Evolutionary conservation across 352 stramenopile genomes (phyloP), one percentile per base, ranked within the genome.

Genomic region (Pythium folliculosum): DNA sequence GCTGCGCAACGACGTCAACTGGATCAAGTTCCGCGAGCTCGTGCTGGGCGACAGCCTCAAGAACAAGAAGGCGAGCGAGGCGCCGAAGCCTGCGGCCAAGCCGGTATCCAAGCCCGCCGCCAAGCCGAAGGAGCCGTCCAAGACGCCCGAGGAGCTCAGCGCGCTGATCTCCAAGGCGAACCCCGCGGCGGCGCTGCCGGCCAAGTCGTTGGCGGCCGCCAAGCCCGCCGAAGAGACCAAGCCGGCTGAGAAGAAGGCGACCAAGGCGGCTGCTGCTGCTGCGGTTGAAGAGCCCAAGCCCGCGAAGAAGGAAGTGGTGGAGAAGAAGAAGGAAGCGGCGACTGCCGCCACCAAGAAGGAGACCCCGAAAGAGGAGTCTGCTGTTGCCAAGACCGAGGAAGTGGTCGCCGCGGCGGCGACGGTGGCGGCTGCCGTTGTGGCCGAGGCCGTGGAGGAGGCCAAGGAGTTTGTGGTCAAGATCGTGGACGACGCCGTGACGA

Each of bases 21-120:
- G 84, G 81, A 70, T 89, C 57, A 80, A 84, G 67, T 92, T 94
- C 74, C 86, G 86, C 23, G 80, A 90, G 65, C 62, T 91, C 43
- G 82, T 90, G 66, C 78, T 94, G 49, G 78, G 75, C 27, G 70
- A 77, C 50, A 75, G 71, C 13, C 22, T 43, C 9, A 64, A 66
- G 49, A 57, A 37, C 23, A 21, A 63, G 14, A 19, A 47, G 40
- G 5, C 13, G 40, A 19, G 14, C 10, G 14, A 47, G 2, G 7
- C 10, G 40, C 40, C 40, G 35, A 14, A 16, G 17, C 40, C 40
- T 3, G 17, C 13, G 40, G 40, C 17, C 40, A 47, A 47, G 40
- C 40, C 12, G 27, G 52, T 52, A 7, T 14, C 35, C 66, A 54
- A 56, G 30, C 44, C 60, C 32, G 52, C 32, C 14, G 32, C 21